A percentile compares a stretch with the other conserved stretches of the same genome.
Evolutionary conservation across 108 stramenopile species (phyloP).

Genomic region (Cyclotella atomus): DNA sequence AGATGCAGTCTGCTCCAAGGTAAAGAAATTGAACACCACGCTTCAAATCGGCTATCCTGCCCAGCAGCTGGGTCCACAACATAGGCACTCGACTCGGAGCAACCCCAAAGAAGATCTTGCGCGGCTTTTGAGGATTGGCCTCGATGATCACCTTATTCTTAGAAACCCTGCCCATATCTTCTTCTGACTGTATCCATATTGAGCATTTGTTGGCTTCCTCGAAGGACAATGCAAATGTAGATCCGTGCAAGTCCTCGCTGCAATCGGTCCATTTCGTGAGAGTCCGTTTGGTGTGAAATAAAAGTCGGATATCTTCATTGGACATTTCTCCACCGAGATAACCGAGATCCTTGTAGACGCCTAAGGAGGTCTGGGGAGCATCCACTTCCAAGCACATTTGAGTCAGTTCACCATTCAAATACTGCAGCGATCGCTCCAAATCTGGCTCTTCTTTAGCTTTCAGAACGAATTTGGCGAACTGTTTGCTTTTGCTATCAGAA

Average conservation of each 20-base stretch:
- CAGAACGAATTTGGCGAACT: slow-evolving; percentile 72
- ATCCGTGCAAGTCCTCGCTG: slow-evolving; percentile 63
- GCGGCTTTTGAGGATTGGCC: slow-evolving; percentile 52
- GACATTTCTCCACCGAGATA: slow-evolving; percentile 73
- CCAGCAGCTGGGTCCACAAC: slow-evolving; percentile 63
- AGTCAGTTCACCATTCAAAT: slow-evolving; percentile 46
- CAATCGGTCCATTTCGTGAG: slow-evolving; percentile 30
- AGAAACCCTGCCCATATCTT: slow-evolving; percentile 80
- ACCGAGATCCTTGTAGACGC: slow-evolving; percentile 66
- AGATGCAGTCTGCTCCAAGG: slow-evolving; percentile 74
- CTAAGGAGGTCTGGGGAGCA: slow-evolving; percentile 57
- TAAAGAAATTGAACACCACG: slow-evolving; percentile 77
- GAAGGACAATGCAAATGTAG: slow-evolving; percentile 74
- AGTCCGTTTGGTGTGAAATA: slow-evolving; percentile 46
- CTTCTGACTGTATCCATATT: slow-evolving; percentile 82
- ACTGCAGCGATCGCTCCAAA: slow-evolving; percentile 51
- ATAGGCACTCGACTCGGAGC: slow-evolving; percentile 59
- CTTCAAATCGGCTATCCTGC: slow-evolving; percentile 60
- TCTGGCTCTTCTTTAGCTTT: slow-evolving; percentile 50
- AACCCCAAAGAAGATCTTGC: slow-evolving; percentile 79
- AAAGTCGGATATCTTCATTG: slow-evolving; percentile 57
- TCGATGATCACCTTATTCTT: slow-evolving; percentile 53
- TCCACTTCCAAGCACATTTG: slow-evolving; percentile 54
- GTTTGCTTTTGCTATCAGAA: slow-evolving; percentile 83
- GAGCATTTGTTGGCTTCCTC: slow-evolving; percentile 70